phyloP scores from a whole-genome alignment of 345 rosid genomes.

The Citrus maxima region DNA sequence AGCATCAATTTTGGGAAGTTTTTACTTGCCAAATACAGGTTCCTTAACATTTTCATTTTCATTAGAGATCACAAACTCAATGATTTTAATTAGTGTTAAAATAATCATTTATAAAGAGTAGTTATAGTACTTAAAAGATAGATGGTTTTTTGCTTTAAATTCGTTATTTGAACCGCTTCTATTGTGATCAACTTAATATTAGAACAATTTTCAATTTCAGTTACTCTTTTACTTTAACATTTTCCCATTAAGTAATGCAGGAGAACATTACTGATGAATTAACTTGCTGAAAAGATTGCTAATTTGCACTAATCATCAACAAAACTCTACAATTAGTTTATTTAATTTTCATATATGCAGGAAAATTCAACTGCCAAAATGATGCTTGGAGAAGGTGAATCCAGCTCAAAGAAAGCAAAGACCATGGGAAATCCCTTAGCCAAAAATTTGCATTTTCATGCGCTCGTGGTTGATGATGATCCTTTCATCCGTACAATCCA shows the following conservation, averaged over 20 bases:
- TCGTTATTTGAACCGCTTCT: too few relatives aligned
- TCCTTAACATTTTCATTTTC: background rate
- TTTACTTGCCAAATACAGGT: background rate
- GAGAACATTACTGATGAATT: too few relatives aligned
- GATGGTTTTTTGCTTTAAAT: background rate
- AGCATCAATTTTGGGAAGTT: background rate
- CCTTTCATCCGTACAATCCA: conserved; percentile 9
- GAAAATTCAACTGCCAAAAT: background rate
- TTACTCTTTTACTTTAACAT: too few relatives aligned
- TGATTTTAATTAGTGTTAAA: too few relatives aligned
- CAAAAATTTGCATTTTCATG: conserved; percentile 5
- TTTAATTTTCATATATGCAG: background rate
- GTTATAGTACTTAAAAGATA: background rate
- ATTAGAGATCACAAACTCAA: background rate
- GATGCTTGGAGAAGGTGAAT: background rate
- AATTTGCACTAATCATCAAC: too few relatives aligned
- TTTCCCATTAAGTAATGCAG: too few relatives aligned
- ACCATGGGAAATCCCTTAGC: background rate
- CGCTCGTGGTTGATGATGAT: conserved; percentile 39
- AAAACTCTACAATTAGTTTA: background rate
- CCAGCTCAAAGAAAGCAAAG: background rate
- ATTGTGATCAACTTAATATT: too few relatives aligned
- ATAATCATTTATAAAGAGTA: background rate
- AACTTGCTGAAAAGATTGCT: too few relatives aligned
- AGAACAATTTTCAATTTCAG: too few relatives aligned